A percentile compares a stretch with the other conserved stretches of the same genome.
phyloP scores from a whole-genome alignment of 495 filamentous ascomycete species.

The Aspergillus heteromorphus region DNA sequence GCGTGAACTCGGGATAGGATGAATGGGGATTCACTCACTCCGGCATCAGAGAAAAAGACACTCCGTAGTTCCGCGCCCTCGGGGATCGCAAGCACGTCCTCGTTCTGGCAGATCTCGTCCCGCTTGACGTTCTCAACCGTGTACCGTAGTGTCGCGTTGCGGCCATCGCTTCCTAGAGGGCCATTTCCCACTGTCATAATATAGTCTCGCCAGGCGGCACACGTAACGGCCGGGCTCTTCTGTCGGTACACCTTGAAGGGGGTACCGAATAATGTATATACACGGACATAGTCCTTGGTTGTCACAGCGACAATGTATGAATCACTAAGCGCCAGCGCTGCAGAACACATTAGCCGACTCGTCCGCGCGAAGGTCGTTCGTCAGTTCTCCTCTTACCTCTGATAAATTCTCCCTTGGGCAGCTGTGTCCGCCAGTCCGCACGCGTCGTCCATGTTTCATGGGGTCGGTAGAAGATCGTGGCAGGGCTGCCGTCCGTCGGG shows the following conservation, averaged over 20 bases:
- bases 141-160: conserved; percentile 65
- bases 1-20: not conserved
- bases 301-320: conserved; percentile 87
- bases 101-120: conserved; percentile 86
- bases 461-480: conserved; percentile 91
- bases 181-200: conserved; percentile 92
- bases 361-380: not conserved
- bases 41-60: conserved; percentile 87
- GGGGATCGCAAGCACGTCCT: conserved; percentile 82
- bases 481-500: conserved; percentile 59
- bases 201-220: conserved; percentile 89
- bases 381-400: conserved; percentile 35
- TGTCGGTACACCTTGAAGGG: conserved; percentile 84
- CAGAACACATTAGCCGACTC: conserved; percentile 3
- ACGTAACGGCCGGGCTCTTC: conserved; percentile 88
- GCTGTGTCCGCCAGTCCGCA: conserved; percentile 79
- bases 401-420: conserved; percentile 77
- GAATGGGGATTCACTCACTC: conserved; percentile 47
- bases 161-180: conserved; percentile 71
- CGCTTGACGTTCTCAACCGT: conserved; percentile 89
- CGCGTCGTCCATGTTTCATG: conserved; percentile 95
- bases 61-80: conserved; percentile 63
- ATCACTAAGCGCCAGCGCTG: conserved; percentile 85
- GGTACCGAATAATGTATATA: conserved; percentile 89
- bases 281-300: conserved; percentile 75